Evolutionary conservation across 495 filamentous ascomycete species (phyloP), one percentile per base, ranked within the genome.

Genomic region (Hypoxylon perforatum): DNA sequence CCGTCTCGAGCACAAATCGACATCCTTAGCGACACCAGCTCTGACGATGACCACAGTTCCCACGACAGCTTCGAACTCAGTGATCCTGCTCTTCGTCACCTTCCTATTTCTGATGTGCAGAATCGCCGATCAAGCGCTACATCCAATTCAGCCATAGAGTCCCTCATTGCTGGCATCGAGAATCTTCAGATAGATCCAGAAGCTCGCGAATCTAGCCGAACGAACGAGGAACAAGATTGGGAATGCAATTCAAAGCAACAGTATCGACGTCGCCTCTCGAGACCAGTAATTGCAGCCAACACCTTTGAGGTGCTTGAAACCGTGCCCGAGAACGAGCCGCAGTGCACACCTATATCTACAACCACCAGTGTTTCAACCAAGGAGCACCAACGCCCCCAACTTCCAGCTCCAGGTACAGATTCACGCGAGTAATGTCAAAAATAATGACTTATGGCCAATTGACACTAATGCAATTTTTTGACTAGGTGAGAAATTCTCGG

Each of bases 71-170:
- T 61, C 64, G 55, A 71, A n/a, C 42, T 59, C 25, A 67, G 64
- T 59, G 18, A 49, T 36, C 53, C 54, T 35, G 36, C 70, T 4
- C 76, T 81, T 17, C 54, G 63, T n/a, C 74, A 77, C 28, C 67
- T 80, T 23, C 61, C 77, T 17, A 48, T 76, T 38, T 62, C 61
- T 58, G 72, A 69, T 22, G 65, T 77, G 17, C 74, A 75, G 52
- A 77, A 79, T 62, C 56, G 71, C 45, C 8, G 42, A 35, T 47
- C 60, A 7, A 65, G 36, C 21, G 22, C 57, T 50, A 47, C 23
- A 28, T 56, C 45, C 21, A 69, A 53, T 54, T 45, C 47, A 10
- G 35, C 58, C 15, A 30, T 78, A 41, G 78, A 80, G 4, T 63
- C 70, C 2, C 59, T 80, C 21, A 57, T 73, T 28, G 48, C 54